Evolutionary conservation across 1,139 yeast genomes (phyloP), one percentile per base, ranked within the genome.

Genomic region (Candida glucosophila): DNA sequence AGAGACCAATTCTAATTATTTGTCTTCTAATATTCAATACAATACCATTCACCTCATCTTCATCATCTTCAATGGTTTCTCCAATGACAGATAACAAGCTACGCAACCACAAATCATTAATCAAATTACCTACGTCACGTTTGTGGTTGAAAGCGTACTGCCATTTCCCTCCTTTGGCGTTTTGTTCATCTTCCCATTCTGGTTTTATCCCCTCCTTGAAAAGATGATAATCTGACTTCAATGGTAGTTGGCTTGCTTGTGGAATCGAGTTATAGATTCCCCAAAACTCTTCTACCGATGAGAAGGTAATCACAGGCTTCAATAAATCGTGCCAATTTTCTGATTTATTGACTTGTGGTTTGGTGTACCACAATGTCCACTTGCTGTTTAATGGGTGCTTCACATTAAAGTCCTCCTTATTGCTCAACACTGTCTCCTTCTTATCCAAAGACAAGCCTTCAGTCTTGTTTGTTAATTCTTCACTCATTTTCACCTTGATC

Each of bases 361-460:
- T 86, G 33, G 95, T 83, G 68, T 86, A 90, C 98, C 98, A 90
- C 49, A 90, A 72, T 24, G 97, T 86, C 98, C 98, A 90, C 57
- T 76, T 75, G 49, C 78, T 75, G 58, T 85, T 82, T 48, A 90
- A 73, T 29, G 97, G 96, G 56, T 90, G 98, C 57, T 86, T 78
- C 38, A 78, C 81, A 35, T 68, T 70, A 54, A 82, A 79, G 49
- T 78, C 82, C 41, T 74, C 79, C 43, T 73, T 67, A 42, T 69
- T 67, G 44, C 75, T 71, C 45, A 81, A 72, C 30, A 77, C 81
- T 29, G 90, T 78, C 27, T 51, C 44, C 44, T 53, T 52, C 43
- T 51, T 47, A 24, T 68, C 73, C 41, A 71, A 58, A 20, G 72
- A 53, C 49, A 72, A 58, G 27, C 65, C 71, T 45, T 69, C 69